A percentile compares a stretch with the other conserved stretches of the same genome.
These are phyloP conservation scores for Fragilaria crotonensis DNA, from an alignment of 108 stramenopile genomes.

Conservation along the genomic window DNA sequence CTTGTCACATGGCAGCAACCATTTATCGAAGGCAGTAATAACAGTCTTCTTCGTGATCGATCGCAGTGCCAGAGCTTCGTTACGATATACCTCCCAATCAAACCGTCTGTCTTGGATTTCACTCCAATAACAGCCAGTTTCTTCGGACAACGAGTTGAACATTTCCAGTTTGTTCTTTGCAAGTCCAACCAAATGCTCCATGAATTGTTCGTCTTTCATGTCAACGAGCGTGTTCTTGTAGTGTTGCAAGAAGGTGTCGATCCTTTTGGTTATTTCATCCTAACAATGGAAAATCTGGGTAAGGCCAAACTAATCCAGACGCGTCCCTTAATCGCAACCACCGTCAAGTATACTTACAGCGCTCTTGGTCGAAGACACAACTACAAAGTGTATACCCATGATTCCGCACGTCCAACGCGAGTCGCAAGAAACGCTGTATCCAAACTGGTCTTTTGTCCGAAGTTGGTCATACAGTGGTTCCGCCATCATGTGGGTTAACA, in stretches of 20 bases:
- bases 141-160: constrained; percentile 71
- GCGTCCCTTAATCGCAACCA: too few species aligned
- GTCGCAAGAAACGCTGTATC: constrained; percentile 41
- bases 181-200: constrained; percentile 59
- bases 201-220: constrained; percentile 52
- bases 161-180: constrained; percentile 75
- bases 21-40: constrained; percentile 61
- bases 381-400: constrained; percentile 62
- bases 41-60: constrained; percentile 49
- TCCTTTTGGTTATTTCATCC: constrained; percentile 37
- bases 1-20: constrained; percentile 40
- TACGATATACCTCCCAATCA: constrained; percentile 52
- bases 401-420: constrained; percentile 62
- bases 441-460: constrained; percentile 66
- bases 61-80: constrained; percentile 55
- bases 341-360: constrained; percentile 25
- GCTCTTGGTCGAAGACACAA: constrained; percentile 57
- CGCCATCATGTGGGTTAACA: constrained; percentile 64
- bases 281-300: too few species aligned
- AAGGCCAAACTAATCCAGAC: too few species aligned
- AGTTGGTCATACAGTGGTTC: constrained; percentile 75
- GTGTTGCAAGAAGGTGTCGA: constrained; percentile 62
- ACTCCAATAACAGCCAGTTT: constrained; percentile 17
- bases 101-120: constrained; percentile 42
- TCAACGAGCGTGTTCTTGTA: constrained; percentile 37